A percentile compares a stretch with the other conserved stretches of the same genome.
phyloP scores from a whole-genome alignment of 2,329 filamentous ascomycete genomes.

The Capronia coronata region DNA sequence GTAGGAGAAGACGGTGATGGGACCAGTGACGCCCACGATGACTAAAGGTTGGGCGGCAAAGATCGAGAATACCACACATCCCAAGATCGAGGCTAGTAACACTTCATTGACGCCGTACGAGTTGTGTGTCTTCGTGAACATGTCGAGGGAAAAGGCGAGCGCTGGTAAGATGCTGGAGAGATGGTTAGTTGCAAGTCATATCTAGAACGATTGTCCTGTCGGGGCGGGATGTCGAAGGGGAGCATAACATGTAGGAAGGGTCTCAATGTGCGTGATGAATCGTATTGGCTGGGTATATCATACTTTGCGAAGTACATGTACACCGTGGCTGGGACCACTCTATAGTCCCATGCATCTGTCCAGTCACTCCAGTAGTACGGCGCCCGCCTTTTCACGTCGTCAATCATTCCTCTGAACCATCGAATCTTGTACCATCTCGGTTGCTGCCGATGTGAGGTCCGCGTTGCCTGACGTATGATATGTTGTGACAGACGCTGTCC shows the following conservation, averaged over 20 bases:
- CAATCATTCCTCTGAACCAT: slow-evolving; percentile 70
- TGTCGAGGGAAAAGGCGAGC: slow-evolving; percentile 82
- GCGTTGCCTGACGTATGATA: slow-evolving; percentile 17
- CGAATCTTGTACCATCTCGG: slow-evolving; percentile 65
- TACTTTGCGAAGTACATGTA: slow-evolving; percentile 97
- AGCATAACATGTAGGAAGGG: too few species aligned
- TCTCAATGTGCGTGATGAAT: too few species aligned
- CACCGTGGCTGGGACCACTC: slow-evolving; percentile 76
- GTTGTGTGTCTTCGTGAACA: slow-evolving; percentile 81
- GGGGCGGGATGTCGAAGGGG: slow-evolving; percentile 1
- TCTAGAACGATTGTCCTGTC: slow-evolving; percentile 7
- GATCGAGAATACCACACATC: slow-evolving; percentile 71
- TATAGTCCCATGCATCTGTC: slow-evolving; percentile 83
- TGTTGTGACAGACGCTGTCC: slow-evolving; percentile 21
- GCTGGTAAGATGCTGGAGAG: slow-evolving; percentile 69
- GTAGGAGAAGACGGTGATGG: slow-evolving; percentile 91
- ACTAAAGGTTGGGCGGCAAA: slow-evolving; percentile 78
- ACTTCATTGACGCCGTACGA: slow-evolving; percentile 90
- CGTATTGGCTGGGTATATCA: slow-evolving; percentile 32
- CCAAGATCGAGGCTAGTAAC: slow-evolving; percentile 75
- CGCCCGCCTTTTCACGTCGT: slow-evolving; percentile 65
- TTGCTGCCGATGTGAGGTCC: slow-evolving; percentile 21
- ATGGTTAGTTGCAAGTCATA: slow-evolving; percentile 2
- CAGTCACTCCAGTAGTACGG: slow-evolving; percentile 80
- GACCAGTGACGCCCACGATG: slow-evolving; percentile 85